Base-by-base conservation (phyloP, 2,329 filamentous ascomycete genomes). In the Pestalotiopsis sp. region DNA sequence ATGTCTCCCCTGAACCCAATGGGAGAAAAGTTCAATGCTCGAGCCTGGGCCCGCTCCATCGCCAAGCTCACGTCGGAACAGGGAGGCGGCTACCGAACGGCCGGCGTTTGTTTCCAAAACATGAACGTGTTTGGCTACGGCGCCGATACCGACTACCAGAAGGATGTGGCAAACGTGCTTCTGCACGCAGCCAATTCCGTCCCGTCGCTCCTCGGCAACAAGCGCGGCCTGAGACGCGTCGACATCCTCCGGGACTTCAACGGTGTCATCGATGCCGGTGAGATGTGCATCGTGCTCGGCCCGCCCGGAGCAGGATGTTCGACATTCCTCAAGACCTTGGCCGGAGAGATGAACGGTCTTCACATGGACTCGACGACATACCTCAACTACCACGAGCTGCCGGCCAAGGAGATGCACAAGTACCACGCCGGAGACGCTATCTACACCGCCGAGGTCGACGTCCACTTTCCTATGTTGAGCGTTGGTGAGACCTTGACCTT, bases 401-500 rank as follows among this genome's bases (percentile, higher is more conserved):
- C 64, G 7, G 41, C 41, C 7, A 23, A 66, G 27, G 64, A 66
- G 14, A 66, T 66, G 64, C 64, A 66, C 49, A 66, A 41, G 17
- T 3, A 56, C 25, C 64, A 86, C 69, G 80, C 86, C 3, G 85
- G 85, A 68, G 86, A 86, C 74, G 83, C 90, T 2, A 81, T 91
- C 12, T 92, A 92, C 76, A 91, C 91, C 69, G 87, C 90, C 1
- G 91, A 92, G 76, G 76, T 78, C 63, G 90, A 92, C 73, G 80
- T 89, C 0, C 90, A 92, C 75, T 91, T 91, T 68, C 87, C 90
- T 1, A 88, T 88, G 12, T 78, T 93, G 39, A 90, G 87, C 0
- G 90, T 92, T 12, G 86, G 87, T 6, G 83, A 90, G 70, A 92
- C 90, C 0, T 77, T 92, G 0, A 81, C 83, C 3, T 92, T 92